phyloP scores from a whole-genome alignment of 192 early-diverging fungal genomes.

The Coemansia pectinata region DNA sequence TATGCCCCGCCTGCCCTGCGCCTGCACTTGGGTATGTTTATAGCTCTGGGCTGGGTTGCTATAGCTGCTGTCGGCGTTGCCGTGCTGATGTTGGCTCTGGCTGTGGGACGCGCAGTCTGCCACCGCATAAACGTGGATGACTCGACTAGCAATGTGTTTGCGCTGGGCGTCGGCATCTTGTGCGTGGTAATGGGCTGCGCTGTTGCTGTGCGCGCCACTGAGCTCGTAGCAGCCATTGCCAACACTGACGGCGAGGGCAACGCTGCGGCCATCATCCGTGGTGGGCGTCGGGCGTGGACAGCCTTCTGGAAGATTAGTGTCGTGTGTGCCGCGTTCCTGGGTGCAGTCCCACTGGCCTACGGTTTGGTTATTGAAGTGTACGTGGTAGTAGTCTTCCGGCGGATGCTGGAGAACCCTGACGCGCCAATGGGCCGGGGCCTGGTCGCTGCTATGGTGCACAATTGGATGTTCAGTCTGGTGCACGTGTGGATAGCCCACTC shows the following conservation, averaged over 20 bases:
- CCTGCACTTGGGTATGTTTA: conserved; percentile 16
- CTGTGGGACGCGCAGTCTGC: conserved; percentile 53
- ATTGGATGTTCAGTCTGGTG: conserved; percentile 46
- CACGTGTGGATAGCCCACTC: conserved; percentile 31
- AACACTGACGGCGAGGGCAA: conserved; percentile 5
- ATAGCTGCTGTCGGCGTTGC: conserved; percentile 48
- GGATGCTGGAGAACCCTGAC: conserved; percentile 4
- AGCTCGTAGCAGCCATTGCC: neutral
- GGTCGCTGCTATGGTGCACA: conserved; percentile 27
- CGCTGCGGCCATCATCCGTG: conserved; percentile 10
- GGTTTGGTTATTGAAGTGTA: conserved; percentile 46
- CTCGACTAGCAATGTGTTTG: conserved; percentile 76
- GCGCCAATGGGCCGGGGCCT: conserved; percentile 4
- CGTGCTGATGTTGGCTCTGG: conserved; percentile 55
- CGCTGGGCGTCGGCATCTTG: conserved; percentile 71
- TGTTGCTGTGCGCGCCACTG: neutral
- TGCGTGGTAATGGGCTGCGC: conserved; percentile 38
- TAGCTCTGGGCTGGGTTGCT: conserved; percentile 33
- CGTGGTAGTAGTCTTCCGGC: conserved; percentile 32
- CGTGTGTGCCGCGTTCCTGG: conserved; percentile 23
- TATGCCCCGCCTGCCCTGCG: conserved; percentile 69
- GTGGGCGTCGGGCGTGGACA: conserved; percentile 12
- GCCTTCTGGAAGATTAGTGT: conserved; percentile 11
- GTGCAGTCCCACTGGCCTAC: conserved; percentile 25
- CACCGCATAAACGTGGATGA: neutral